phyloP scores from a whole-genome alignment of 345 rosid genomes.

The Citrus sp. region DNA sequence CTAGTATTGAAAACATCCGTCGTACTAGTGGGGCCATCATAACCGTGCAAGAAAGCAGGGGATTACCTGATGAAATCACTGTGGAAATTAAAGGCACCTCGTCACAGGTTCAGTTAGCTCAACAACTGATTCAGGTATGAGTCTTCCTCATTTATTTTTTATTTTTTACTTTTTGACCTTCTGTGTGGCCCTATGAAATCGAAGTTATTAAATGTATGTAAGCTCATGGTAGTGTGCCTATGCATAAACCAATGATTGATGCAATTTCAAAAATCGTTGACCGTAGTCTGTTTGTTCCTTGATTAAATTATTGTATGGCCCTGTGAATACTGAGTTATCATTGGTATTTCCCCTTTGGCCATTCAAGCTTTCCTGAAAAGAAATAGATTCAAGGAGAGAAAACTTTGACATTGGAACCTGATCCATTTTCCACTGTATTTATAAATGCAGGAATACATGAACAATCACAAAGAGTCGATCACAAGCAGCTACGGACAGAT shows the following conservation, averaged over 20 bases:
- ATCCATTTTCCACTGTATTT: neutral
- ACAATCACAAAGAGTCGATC: constrained; percentile 35
- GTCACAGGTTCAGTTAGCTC: constrained; percentile 69
- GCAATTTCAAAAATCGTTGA: neutral
- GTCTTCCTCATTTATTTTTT: neutral
- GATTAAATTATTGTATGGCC: neutral
- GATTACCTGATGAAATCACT: constrained; percentile 63
- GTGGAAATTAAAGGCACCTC: constrained; percentile 82
- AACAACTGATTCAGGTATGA: constrained; percentile 69
- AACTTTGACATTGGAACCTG: neutral
- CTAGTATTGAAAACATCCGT: constrained; percentile 71
- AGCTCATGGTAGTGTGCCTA: neutral
- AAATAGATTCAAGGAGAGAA: neutral
- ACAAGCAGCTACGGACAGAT: constrained; percentile 32
- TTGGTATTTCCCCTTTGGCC: neutral
- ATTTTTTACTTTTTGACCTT: neutral
- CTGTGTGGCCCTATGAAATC: neutral
- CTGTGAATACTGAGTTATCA: neutral
- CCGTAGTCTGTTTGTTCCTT: neutral
- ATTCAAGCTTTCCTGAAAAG: neutral
- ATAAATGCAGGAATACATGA: constrained; percentile 40
- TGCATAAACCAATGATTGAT: neutral
- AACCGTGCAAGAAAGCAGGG: constrained; percentile 66
- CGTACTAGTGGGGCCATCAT: constrained; percentile 67
- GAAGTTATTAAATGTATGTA: neutral